Conservation (phyloP, 164 flowering plant species). For the Liquidambar formosana region DNA sequence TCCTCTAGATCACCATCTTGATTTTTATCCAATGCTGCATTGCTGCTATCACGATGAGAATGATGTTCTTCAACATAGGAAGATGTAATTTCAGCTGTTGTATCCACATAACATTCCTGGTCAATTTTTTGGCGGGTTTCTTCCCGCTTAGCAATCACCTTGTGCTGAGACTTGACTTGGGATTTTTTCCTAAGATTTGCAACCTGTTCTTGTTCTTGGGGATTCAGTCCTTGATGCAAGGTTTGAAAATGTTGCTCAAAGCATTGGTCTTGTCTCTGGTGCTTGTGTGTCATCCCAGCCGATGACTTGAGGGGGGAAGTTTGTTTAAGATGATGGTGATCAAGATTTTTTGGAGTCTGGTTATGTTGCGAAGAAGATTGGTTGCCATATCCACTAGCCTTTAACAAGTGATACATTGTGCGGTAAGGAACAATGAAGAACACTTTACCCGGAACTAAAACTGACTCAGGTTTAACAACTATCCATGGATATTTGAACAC, state of each 20-base stretch:
- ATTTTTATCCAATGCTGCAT: neutral
- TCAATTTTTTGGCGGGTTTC: neutral
- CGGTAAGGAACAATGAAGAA: constrained; percentile 53
- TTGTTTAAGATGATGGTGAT: too few species aligned
- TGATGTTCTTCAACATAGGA: neutral
- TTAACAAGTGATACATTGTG: constrained; percentile 40
- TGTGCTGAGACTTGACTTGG: constrained; percentile 1
- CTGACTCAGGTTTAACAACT: constrained; percentile 56
- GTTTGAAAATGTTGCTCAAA: neutral
- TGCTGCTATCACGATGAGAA: neutral
- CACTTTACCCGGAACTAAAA: constrained; percentile 46
- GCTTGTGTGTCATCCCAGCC: constrained; percentile 21
- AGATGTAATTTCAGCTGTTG: neutral
- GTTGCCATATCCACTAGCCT: constrained; percentile 5
- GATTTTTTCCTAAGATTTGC: neutral
- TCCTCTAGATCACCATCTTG: neutral
- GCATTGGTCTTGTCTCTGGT: neutral
- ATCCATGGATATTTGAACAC: constrained; percentile 61
- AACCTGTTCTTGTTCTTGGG: neutral
- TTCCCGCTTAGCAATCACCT: neutral
- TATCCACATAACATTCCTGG: neutral
- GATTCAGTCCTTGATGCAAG: neutral
- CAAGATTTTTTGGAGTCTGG: neutral
- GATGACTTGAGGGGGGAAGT: constrained; percentile 1
- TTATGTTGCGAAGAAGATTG: neutral